Evolutionary conservation across 768 basidiomycete species (phyloP).

Genomic region (Lactarius pseudohatsudake): DNA sequence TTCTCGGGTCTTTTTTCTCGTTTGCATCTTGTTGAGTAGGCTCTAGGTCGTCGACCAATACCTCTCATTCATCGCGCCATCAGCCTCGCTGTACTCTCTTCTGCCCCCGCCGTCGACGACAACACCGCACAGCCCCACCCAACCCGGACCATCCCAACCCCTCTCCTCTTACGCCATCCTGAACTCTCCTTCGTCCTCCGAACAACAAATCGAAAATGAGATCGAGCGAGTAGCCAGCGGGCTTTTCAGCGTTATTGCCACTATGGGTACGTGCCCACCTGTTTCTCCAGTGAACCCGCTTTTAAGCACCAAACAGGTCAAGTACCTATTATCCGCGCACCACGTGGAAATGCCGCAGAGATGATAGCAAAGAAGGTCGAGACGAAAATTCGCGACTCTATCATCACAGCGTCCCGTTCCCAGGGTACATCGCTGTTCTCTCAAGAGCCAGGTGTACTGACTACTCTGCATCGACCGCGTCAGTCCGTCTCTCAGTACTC

Average conservation of each 20-base stretch:
- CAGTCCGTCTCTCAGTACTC: constrained; percentile 33
- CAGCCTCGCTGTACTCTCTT: constrained; percentile 89
- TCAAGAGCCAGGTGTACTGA: constrained; percentile 79
- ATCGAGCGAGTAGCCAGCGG: constrained; percentile 90
- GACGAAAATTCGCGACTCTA: constrained; percentile 82
- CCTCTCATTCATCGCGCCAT: constrained; percentile 92
- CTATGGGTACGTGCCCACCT: constrained; percentile 57
- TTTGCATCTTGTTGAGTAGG: constrained; percentile 1
- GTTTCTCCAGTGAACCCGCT: neutral
- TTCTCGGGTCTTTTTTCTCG: constrained; percentile 30
- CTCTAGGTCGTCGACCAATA: constrained; percentile 91
- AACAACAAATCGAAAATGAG: constrained; percentile 89
- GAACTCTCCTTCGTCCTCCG: constrained; percentile 87
- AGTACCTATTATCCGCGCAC: constrained; percentile 92
- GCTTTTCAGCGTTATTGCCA: constrained; percentile 87
- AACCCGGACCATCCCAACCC: constrained; percentile 37
- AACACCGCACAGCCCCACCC: constrained; percentile 37
- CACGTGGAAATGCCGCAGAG: constrained; percentile 95
- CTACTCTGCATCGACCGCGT: constrained; percentile 87
- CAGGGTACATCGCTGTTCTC: constrained; percentile 66
- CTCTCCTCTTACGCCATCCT: constrained; percentile 79
- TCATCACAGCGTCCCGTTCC: constrained; percentile 67
- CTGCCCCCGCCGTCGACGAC: constrained; percentile 56
- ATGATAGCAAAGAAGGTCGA: constrained; percentile 99
- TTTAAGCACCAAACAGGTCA: constrained; percentile 53